Base-by-base conservation (phyloP, 805 yeast species). In the Aciculoconidium aculeatum region DNA sequence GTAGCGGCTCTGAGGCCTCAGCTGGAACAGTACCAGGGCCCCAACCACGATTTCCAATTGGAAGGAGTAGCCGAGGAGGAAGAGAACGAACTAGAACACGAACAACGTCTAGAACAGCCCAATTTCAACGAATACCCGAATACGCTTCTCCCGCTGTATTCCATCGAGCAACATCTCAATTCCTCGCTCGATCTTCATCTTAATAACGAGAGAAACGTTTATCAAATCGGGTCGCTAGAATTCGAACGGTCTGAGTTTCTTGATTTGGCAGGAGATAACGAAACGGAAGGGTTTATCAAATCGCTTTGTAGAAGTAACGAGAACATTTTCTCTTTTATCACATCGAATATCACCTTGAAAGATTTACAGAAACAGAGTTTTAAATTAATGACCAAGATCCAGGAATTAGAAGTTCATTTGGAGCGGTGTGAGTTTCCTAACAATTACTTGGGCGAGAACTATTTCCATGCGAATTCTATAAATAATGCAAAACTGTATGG, bases 271-370 rank as follows among this genome's bases (percentile, higher is more conserved):
- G 51, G 47, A 15, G 47, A 49, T 23, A 44, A 46, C 40, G 81
- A 77, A 19, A 67, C 80, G 4, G 80, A 72, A 35, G 75, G 77
- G 14, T 74, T 77, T 47, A 60, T 76, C 28, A 68, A 68, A 43
- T 62, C 70, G 21, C 42, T 51, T 22, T 48, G 55, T 28, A 40
- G 53, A 11, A 48, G 47, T 36, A 48, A 48, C 34, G 55, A 49
- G 31, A 45, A 49, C 27, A 47, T 51, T 10, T 51, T 45, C 34
- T 61, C 67, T 17, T 65, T 66, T 42, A 64, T 67, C 16, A 55
- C 58, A 1, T 54, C 69, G 18, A 60, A 61, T 37, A 55, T 66
- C 21, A 59, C 69, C 3, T 47, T 67, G 23, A 54, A 51, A 33
- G 73, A 67, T 34, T 38, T 67, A 15, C 70, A 62, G 40, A 60